Conservation (phyloP, 1,284 basidiomycete genomes). For the Chiua sp. region DNA sequence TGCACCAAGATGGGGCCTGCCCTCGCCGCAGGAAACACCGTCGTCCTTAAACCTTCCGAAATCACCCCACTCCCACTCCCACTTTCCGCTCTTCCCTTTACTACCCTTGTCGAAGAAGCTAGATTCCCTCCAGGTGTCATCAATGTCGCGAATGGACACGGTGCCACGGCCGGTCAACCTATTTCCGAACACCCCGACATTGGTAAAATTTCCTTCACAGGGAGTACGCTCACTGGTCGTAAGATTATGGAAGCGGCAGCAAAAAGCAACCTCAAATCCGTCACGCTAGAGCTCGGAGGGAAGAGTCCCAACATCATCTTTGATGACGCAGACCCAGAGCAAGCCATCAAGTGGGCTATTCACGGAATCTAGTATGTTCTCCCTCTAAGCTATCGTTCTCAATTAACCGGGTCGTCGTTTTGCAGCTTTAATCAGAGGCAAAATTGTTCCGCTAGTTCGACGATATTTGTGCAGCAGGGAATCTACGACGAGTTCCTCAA, state of each 20-base stretch:
- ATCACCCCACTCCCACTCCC: no score
- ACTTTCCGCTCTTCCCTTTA: conserved; percentile 75
- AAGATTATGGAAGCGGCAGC: conserved; percentile 87
- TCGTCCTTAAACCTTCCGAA: conserved; percentile 91
- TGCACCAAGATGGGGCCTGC: conserved; percentile 88
- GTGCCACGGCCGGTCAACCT: conserved; percentile 67
- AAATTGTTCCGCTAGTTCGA: conserved; percentile 86
- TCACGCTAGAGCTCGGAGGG: conserved; percentile 93
- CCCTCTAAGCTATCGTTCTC: neutral
- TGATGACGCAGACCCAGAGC: conserved; percentile 75
- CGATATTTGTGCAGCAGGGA: conserved; percentile 83
- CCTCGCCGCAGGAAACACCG: conserved; percentile 82
- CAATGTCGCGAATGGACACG: conserved; percentile 74
- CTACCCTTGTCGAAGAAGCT: conserved; percentile 53
- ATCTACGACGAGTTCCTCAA: conserved; percentile 85
- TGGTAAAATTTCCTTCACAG: conserved; percentile 79
- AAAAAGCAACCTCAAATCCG: conserved; percentile 85
- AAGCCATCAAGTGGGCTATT: conserved; percentile 82
- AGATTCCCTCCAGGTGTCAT: conserved; percentile 76
- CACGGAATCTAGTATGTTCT: conserved; percentile 76
- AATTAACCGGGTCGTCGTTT: conserved; percentile 36
- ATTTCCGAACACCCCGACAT: conserved; percentile 68
- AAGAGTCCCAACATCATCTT: conserved; percentile 87
- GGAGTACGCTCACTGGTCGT: conserved; percentile 81
- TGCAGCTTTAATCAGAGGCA: conserved; percentile 82